Base-by-base conservation (phyloP, 805 yeast genomes). In the Ogataea nakhonphanomensis region DNA sequence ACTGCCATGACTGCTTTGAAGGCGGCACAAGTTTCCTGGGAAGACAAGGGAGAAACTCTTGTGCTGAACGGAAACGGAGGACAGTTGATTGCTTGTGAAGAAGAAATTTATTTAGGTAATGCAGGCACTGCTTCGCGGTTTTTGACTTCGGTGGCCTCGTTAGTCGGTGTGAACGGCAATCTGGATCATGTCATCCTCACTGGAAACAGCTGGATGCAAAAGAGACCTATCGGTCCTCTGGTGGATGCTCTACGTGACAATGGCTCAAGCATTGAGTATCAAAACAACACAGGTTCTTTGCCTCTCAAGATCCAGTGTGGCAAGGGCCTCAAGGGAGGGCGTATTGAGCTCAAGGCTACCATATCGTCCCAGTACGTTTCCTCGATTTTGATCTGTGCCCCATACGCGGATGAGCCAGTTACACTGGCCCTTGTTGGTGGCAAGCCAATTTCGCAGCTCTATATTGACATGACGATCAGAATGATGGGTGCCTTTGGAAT, bases 61-160 rank as follows among this genome's bases (percentile, higher is more conserved):
- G 81, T 91, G 33, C 78, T 91, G 23, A 77, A 79, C 36, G 90
- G 91, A 38, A 90, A 90, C 48, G 93, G 93, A 44, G 97, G 97
- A 42, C 66, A 78, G 23, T 63, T 87, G 47, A 54, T 69, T 23
- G 82, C 95, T 3, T 74, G 81, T 35, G 65, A 67, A 12, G 78
- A 80, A 37, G 84, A 80, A 46, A 69, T 93, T 42, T 93, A 88
- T 64, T 72, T 93, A 47, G 99, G 99, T 43, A 93, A 93, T 58
- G 98, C 99, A 1, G 99, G 99, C 50, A 93, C 99, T 31, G 98
- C 99, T 4, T 86, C 97, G 5, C 76, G 99, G 56, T 93, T 93
- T 62, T 74, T 93, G 58, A 86, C 97, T 2, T 78, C 96, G 2
- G 91, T 93, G 22, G 96, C 95, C 13, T 76, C 95, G n/a, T 69